These are phyloP conservation scores for Penicillium rolfsii DNA, from an alignment of 2,329 filamentous ascomycete species.

Conservation along the genomic window DNA sequence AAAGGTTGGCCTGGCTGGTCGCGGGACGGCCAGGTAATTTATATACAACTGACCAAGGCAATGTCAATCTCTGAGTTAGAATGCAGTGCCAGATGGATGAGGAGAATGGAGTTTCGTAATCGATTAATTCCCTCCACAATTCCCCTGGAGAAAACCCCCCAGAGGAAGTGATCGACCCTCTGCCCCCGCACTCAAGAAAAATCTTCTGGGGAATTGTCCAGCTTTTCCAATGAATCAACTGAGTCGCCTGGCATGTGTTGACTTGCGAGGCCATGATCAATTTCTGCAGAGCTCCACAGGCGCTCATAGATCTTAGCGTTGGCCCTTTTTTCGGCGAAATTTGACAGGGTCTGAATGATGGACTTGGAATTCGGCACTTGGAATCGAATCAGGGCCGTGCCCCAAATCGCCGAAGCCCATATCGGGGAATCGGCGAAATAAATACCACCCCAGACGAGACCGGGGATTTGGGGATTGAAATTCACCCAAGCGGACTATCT, in stretches of 20 bases:
- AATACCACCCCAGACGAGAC: background rate
- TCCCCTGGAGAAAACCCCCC: background rate
- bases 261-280: background rate
- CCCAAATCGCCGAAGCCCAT: background rate
- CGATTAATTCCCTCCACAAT: background rate
- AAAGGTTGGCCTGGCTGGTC: background rate
- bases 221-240: background rate
- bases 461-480: background rate
- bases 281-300: background rate
- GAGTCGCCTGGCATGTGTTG: background rate
- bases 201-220: background rate
- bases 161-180: background rate
- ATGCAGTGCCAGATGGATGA: no score
- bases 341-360: background rate
- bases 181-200: background rate
- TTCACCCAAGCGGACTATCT: background rate
- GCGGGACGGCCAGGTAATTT: background rate
- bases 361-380: background rate
- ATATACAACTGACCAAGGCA: background rate
- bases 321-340: background rate
- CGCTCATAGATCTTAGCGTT: background rate
- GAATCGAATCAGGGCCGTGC: background rate
- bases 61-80: background rate
- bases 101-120: background rate
- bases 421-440: background rate